A percentile compares a stretch with the other conserved stretches of the same genome.
Conservation (phyloP, 2,329 filamentous ascomycete species). For the Lasiodiplodia sp. region DNA sequence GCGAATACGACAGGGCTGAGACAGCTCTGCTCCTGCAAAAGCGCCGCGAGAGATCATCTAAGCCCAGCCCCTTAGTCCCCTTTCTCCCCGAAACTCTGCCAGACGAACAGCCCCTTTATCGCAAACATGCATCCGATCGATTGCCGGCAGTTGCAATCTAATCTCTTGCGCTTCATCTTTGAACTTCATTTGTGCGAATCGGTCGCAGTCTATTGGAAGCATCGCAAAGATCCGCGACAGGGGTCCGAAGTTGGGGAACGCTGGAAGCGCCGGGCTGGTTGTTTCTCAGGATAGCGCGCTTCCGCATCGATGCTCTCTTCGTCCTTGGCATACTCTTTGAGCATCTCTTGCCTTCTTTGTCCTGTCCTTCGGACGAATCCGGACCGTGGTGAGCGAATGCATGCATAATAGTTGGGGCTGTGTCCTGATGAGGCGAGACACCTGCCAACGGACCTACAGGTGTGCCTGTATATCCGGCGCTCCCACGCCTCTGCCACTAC, state of each 20-base stretch:
- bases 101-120: neutral
- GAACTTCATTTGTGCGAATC: neutral
- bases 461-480: neutral
- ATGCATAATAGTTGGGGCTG: neutral
- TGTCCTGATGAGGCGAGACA: neutral
- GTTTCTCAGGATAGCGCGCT: neutral
- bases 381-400: neutral
- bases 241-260: neutral
- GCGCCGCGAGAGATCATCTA: constrained; percentile 13
- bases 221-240: neutral
- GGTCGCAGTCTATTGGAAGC: neutral
- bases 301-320: neutral
- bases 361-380: neutral
- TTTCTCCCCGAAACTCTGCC: neutral
- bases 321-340: neutral
- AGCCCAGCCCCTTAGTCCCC: constrained; percentile 4
- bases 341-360: neutral
- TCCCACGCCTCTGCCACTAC: neutral
- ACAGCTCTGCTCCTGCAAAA: neutral
- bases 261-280: neutral
- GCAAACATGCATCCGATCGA: constrained; percentile 18
- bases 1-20: constrained; percentile 20
- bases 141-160: constrained; percentile 1
- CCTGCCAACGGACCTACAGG: neutral
- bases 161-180: neutral